phyloP scores from a whole-genome alignment of 225 moss, liverwort and hornwort genomes.

The Straminergon stramineum region DNA sequence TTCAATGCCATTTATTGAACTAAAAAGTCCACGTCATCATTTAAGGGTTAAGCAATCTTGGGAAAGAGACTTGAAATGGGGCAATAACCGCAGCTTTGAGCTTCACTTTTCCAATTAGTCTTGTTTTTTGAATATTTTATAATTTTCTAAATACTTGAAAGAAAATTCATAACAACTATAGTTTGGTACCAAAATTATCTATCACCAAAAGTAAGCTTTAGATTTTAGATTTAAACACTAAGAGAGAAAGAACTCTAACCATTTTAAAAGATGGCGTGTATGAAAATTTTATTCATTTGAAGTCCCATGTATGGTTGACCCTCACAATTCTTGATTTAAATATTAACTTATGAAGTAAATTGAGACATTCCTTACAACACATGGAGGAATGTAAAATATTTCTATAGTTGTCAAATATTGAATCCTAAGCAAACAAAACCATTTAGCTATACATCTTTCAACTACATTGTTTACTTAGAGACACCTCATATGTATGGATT shows the following conservation, averaged over 20 bases:
- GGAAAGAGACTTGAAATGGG: no score
- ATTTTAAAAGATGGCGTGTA: no score
- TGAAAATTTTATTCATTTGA: no score
- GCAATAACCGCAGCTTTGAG: not conserved
- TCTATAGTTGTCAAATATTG: not conserved
- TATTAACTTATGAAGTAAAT: no score
- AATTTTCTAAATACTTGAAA: not conserved
- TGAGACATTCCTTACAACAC: not conserved
- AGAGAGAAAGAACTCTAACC: no score
- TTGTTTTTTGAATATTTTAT: not conserved
- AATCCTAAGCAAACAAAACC: not conserved
- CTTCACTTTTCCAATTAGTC: not conserved
- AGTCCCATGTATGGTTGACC: no score
- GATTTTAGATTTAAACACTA: no score
- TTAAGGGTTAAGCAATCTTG: no score
- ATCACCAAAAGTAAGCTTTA: no score
- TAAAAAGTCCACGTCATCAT: fast-evolving
- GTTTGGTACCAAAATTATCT: no score
- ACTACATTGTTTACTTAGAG: not conserved
- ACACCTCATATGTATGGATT: not conserved
- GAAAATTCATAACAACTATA: not conserved
- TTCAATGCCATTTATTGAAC: no score
- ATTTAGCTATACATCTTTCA: not conserved
- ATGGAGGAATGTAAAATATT: not conserved
- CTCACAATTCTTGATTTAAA: no score